Evolutionary conservation across 257 asterid genomes (phyloP).

Genomic region (Penstemon newberryi): DNA sequence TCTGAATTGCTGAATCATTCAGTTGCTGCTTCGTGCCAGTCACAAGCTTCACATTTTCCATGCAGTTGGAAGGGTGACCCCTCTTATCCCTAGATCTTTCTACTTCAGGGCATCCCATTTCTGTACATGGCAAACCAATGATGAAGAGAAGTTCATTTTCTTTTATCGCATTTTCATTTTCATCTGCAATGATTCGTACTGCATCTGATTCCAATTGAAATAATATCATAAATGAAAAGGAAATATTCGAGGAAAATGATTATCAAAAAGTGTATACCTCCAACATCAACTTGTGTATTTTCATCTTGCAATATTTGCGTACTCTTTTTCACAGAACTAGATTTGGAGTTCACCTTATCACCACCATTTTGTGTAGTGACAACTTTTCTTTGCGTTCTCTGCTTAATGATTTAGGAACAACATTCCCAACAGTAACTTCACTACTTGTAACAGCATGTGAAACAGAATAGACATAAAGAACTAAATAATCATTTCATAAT

Average conservation of each 20-base stretch:
- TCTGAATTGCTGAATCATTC: conserved; percentile 27
- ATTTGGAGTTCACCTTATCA: conserved; percentile 23
- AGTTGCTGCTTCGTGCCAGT: conserved; percentile 36
- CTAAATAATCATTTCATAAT: background rate
- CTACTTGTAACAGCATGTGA: conserved; percentile 7
- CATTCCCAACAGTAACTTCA: conserved; percentile 19
- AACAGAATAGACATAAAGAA: background rate
- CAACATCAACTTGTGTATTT: conserved; percentile 24
- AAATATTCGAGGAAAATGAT: conserved; percentile 10
- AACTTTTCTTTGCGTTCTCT: conserved; percentile 41
- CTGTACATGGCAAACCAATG: conserved; percentile 65
- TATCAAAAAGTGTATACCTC: conserved; percentile 29
- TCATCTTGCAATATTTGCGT: conserved; percentile 30
- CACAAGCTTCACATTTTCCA: conserved; percentile 31
- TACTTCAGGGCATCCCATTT: conserved; percentile 35
- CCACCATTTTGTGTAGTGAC: conserved; percentile 14
- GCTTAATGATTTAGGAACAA: conserved; percentile 39
- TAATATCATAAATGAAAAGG: background rate
- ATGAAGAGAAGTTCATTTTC: conserved; percentile 43
- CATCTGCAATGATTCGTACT: conserved; percentile 38
- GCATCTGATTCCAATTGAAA: conserved; percentile 29
- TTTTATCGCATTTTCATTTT: conserved; percentile 28
- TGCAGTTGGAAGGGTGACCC: conserved; percentile 26
- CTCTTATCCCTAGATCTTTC: conserved; percentile 33
- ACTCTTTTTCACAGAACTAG: conserved; percentile 32